Evolutionary conservation across 2,329 filamentous ascomycete genomes (phyloP), one percentile per base, ranked within the genome.

Genomic region (Colletotrichum truncatum): DNA sequence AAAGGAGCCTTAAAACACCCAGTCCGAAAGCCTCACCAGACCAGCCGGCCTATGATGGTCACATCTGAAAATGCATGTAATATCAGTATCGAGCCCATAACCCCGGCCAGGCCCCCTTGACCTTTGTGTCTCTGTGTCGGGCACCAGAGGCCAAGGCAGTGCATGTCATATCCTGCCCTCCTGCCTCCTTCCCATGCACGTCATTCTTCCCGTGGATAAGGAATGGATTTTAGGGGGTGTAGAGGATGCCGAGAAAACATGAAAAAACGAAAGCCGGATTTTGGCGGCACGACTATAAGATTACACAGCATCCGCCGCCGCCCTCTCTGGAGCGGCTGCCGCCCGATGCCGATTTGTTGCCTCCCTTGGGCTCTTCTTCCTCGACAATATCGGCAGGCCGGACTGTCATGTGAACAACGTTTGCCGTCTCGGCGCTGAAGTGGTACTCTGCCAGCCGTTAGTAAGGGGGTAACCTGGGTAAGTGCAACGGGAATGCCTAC

Each of bases 321-420:
- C 82, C 76, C 51, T 81, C 77, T 23, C 80, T 75, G 64, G 73
- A 76, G 38, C 79, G 74, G 8, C 80, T 76, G n/a, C 80, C 76
- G 16, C 80, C 76, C 39, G 79, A 78, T 73, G 68, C 73, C 76
- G 67, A 66, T 72, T 80, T 82, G 76, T 91, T 92, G 64, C 86
- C 85, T 32, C 87, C 86, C 74, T 90, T 91, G 61, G 91, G 89
- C 70, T 93, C 91, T 72, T 92, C 90, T 69, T 91, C 89, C 73
- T 96, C 93, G 69, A 97, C 91, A 67, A 95, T 86, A 74, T 97
- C 93, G 74, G 94, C 91, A 3, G 94, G 94, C 71, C 93, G 92
- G 71, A 97, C 89, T 6, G 92, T 95, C 93, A 97, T 97, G 78
- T 97, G 94, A n/a, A 97, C 89, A 26, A 97, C 92, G 70, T 97